Base-by-base conservation (phyloP, 164 flowering plant species). In the Piper longum region DNA sequence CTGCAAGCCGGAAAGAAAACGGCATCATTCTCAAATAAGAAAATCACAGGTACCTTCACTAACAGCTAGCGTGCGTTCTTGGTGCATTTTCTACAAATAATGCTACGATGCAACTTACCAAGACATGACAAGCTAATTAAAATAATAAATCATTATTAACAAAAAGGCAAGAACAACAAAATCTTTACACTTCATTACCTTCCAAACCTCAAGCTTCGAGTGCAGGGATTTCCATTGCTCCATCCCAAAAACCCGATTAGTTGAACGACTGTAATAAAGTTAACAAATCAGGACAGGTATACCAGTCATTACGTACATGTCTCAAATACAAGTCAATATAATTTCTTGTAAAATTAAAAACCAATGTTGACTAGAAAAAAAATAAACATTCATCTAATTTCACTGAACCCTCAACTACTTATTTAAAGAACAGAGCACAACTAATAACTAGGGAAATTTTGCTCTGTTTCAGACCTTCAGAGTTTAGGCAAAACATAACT, bases 191-290 rank as follows among this genome's bases (percentile, higher is more conserved):
- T 16, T 3, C 16, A 26, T 76, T 85, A 90, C 99, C 92, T 82
- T 87, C 99, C 95, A 93, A 52, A 81, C 69, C 42, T 80, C 79
- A 17, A 93, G 82, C 76, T 84, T 88, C 60, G 83, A 65, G 66
- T 84, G 71, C 70, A 90, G 91, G 58, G 74, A 11, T 69, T 73
- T 66, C 99, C 99, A 93, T 64, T 93, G 96, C 18, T 74, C 73
- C 60, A 73, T 71, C 61, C 96, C 97, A 79, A 90, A 90, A 14
- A 81, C 71, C 7, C 96, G 92, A 74, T 88, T 89, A 17, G 80
- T 74, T 59, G 83, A 81, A 43, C 85, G 86, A 60, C 99, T 93
- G 81, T 74, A 77, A 70, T 68, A 69, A 64, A 41, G 16, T 54
- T 17, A 19, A 67, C 62, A 61, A 45, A 67, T 45, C 59, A 45